phyloP scores from a whole-genome alignment of 495 filamentous ascomycete genomes.

The Xylaria nigripes region DNA sequence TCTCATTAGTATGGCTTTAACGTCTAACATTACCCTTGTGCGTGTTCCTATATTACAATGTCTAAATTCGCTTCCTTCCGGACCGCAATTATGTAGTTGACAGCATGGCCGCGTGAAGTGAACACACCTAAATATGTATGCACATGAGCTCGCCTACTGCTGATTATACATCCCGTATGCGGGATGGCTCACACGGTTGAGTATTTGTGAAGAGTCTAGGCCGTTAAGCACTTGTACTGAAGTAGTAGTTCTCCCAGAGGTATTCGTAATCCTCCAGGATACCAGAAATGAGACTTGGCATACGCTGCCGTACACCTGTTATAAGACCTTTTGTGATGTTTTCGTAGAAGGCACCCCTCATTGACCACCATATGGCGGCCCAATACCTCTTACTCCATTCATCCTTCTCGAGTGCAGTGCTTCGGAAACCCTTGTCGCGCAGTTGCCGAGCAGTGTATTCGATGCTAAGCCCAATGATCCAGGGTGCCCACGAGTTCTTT shows the following conservation, averaged over 20 bases:
- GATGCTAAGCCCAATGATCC: conserved; percentile 78
- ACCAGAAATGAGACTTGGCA: conserved; percentile 71
- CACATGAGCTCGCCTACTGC: too few relatives aligned
- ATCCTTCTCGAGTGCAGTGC: conserved; percentile 80
- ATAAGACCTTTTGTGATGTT: conserved; percentile 79
- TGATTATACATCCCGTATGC: too few relatives aligned
- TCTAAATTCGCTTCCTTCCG: background rate
- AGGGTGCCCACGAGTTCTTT: conserved; percentile 75
- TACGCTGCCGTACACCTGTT: conserved; percentile 58
- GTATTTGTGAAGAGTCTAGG: too few relatives aligned
- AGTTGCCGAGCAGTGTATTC: conserved; percentile 83
- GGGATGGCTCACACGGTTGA: too few relatives aligned
- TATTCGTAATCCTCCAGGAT: conserved; percentile 94
- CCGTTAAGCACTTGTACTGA: conserved; percentile 44
- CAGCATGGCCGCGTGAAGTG: too few relatives aligned
- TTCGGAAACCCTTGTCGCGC: conserved; percentile 61
- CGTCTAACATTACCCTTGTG: background rate
- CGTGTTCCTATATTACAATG: background rate
- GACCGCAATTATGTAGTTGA: too few relatives aligned
- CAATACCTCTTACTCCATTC: conserved; percentile 79
- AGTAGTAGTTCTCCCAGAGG: conserved; percentile 97
- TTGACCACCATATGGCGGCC: conserved; percentile 88
- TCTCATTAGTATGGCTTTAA: background rate
- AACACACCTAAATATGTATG: too few relatives aligned
- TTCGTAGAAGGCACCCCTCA: conserved; percentile 94